phyloP scores from a whole-genome alignment of 2,329 filamentous ascomycete species.

The Aspergillus oerlinghausenensis region DNA sequence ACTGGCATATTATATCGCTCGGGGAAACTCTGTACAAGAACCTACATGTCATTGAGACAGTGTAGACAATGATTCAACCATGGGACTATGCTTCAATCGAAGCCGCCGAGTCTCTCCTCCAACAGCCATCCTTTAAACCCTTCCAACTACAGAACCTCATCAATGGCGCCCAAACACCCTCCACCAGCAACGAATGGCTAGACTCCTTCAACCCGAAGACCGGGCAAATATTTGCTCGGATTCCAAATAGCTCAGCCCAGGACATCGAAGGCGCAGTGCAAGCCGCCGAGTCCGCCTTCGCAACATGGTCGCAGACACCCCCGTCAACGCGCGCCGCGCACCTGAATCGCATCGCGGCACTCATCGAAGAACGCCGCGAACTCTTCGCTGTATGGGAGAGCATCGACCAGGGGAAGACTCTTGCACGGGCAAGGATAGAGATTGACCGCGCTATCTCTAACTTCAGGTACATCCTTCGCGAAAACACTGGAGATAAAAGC shows the following conservation, averaged over 20 bases:
- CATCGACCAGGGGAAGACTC: slow-evolving; percentile 14
- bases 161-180: slow-evolving; percentile 1
- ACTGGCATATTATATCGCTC: neutral
- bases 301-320: slow-evolving; percentile 10
- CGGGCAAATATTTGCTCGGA: slow-evolving; percentile 3
- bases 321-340: slow-evolving; percentile 10
- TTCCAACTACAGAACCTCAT: slow-evolving; percentile 8
- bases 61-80: neutral
- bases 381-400: slow-evolving; percentile 15
- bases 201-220: slow-evolving; percentile 8
- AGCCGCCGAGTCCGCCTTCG: slow-evolving; percentile 12
- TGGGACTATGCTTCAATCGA: slow-evolving; percentile 7
- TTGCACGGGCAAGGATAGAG: slow-evolving; percentile 12
- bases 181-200: neutral
- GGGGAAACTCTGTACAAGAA: neutral
- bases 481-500: no score
- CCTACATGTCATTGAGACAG: neutral
- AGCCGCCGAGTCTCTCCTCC: slow-evolving; percentile 4
- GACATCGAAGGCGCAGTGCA: slow-evolving; percentile 12
- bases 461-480: slow-evolving; percentile 5
- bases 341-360: slow-evolving; percentile 9
- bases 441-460: slow-evolving; percentile 15
- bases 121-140: slow-evolving; percentile 2
- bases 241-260: slow-evolving; percentile 7
- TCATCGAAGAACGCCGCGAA: slow-evolving; percentile 10